Base-by-base conservation (phyloP, 441 rosid genomes). In the Adansonia grandidieri region DNA sequence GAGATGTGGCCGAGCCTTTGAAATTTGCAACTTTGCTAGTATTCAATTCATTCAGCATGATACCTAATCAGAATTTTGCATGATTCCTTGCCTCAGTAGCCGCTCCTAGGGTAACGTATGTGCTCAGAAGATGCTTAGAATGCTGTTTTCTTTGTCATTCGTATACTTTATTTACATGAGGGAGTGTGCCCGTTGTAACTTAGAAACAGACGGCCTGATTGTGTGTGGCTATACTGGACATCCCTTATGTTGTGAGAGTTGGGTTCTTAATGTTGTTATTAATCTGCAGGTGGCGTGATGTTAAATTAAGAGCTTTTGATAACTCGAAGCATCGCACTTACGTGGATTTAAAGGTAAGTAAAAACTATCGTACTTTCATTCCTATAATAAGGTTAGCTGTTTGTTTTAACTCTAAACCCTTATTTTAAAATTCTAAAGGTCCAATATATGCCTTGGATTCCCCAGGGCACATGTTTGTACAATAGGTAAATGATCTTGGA, bases 281-380 rank as follows among this genome's bases (percentile, higher is more conserved):
- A 70, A 74, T 76, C 57, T 73, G 78, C 85, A 96, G 99, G 87
- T 96, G 99, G 99, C 89, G 99, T 32, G 99, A 94, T 83, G 97
- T 96, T 53, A 96, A 96, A 81, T 50, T 88, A 69, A 82, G 88
- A 79, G 98, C 98, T 77, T 96, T 96, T 71, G 93, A 96, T 64
- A 89, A 87, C 60, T 98, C 94, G 51, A 93, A 96, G 82, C 99
- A 94, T 79, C 95, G 99, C 69, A 96, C 99, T 8, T 96, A 96
- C 1, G 99, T 96, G 68, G 99, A 96, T 86, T 85, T 96, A 87
- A 96, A 96, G 98, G 99, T 89, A 75, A 83, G 86, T 62, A 3
- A 45, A 64, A 68, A 15, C 19, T 63, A 73, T 5, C 42, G 5
- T 56, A 56, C 61, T 5, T 58, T 53, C 32, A 9, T 10, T n/a